Evolutionary conservation across 257 asterid genomes (phyloP).

Genomic region (Datura wrightii): DNA sequence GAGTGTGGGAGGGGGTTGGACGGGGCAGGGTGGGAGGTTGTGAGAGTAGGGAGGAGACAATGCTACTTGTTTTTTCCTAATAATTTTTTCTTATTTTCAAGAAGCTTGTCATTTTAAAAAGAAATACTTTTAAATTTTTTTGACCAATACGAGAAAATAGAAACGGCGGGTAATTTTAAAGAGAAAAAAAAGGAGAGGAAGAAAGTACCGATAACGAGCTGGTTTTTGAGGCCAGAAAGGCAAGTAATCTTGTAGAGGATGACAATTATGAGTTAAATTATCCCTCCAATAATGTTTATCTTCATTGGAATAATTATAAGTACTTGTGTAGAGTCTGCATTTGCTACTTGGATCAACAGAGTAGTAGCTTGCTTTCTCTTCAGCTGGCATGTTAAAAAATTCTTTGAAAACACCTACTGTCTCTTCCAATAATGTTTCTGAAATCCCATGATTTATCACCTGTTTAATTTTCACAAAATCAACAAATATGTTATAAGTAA

Average conservation of each 20-base stretch:
- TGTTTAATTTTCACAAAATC: constrained; percentile 15
- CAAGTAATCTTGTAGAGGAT: constrained; percentile 58
- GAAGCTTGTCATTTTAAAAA: too few species aligned
- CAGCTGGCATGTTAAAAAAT: constrained; percentile 43
- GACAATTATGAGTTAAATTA: constrained; percentile 49
- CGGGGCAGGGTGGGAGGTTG: too few species aligned
- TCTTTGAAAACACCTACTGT: constrained; percentile 47
- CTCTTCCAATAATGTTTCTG: constrained; percentile 39
- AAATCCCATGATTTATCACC: constrained; percentile 63
- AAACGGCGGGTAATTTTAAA: too few species aligned
- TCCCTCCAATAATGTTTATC: constrained; percentile 41
- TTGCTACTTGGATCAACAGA: constrained; percentile 44
- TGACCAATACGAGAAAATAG: too few species aligned
- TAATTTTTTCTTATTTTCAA: too few species aligned
- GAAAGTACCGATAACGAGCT: constrained; percentile 48
- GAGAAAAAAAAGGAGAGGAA: too few species aligned
- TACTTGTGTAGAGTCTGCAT: constrained; percentile 56
- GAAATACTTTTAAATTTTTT: too few species aligned
- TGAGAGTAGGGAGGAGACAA: too few species aligned
- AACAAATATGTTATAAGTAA: neutral
- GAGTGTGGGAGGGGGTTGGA: too few species aligned
- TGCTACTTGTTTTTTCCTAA: too few species aligned
- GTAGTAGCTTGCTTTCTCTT: constrained; percentile 41
- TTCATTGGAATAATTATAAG: constrained; percentile 28
- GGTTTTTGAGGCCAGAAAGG: constrained; percentile 70